Base-by-base conservation (phyloP, 345 rosid species). In the Eucalyptus albens region DNA sequence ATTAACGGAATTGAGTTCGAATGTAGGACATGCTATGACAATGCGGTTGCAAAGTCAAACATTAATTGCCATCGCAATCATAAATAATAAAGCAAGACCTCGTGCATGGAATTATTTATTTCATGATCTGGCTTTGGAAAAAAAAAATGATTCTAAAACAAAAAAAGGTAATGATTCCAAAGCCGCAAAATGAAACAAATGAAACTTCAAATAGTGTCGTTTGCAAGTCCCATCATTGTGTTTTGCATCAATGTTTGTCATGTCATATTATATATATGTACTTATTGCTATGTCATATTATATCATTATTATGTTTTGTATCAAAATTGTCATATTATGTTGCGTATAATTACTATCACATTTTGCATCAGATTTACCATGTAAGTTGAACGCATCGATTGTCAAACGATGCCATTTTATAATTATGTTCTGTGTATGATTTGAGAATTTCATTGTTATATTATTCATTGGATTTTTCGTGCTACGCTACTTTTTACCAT, bases 401-500 rank as follows among this genome's bases (percentile, higher is more conserved):
- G 15, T 2, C 31, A 27, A 60, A 7, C 1, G 1, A 27, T 0
- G 31, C 2, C 3, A 60, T 6, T 60, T 60, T 11, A 60, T 60
- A 0, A 6, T 26, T 26, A 12, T 60, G 14, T 27, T 60, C 1
- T 12, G 15, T 4, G 2, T 27, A 8, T 53, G 24, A 53, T 53
- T 53, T 19, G 26, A 19, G 59, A 53, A 53, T 53, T 19, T 60
- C 15, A 60, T 27, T 0, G 0, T 26, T 11, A 60, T 27, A 60
- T 60, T 60, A 26, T 27, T 15, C 31, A 27, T 27, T 6, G 4
- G 8, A 60, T 12, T 1, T 60, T 27, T 60, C 4, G 0, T 26
- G 67, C 6, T 26, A 60, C 0, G 0, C 4, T 27, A 27, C 15
- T 26, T 60, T 0, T 60, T 60, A 60, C 4, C 3, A 60, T 60